Evolutionary conservation across 805 yeast genomes (phyloP), one percentile per base, ranked within the genome.

Genomic region (Vanderwaltozyma tropicalis): DNA sequence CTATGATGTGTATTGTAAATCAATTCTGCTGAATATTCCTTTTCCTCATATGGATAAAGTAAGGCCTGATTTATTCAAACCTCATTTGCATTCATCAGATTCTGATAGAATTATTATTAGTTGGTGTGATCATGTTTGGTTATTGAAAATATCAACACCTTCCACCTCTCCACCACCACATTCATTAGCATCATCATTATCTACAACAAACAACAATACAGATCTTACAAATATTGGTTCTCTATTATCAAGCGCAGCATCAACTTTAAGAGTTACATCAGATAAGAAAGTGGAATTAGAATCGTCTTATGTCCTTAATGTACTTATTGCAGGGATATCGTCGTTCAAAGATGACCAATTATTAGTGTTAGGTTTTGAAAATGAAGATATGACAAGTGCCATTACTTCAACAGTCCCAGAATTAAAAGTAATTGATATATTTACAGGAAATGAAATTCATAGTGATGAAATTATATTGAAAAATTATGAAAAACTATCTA

Each of bases 81-180:
- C 97, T 0, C 71, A 82, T 34, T 71, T 83, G 3, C 75, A 74
- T 40, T 68, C 69, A 38, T 76, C 79, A 0, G 94, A 79, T 48
- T 61, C 69, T 2, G 81, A 80, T 51, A 58, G 83, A 42, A 63
- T 86, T 10, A 58, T 83, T 1, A 69, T 92, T 19, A 94, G 88
- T 0, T 92, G 97, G 97, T 82, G 76, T 3, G 69, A 75, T 43
- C 72, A 77, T 44, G 66, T 89, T 3, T 88, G 95, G 94, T 63
- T 71, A 16, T 60, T 86, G 27, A 67, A 76, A 41, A 59, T 76
- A 8, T 64, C 71, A 5, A 40, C 59, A n/a, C 5, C 18, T 5
- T 12, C 17, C 5, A 31, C 17, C 13, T 12, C 24, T 19, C 37
- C 43, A 2, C 52, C 52, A 3, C n/a, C 15, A n/a, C 24, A 28